These are phyloP conservation scores for Cicer chorassanicum DNA, from an alignment of 306 rosid species.

Conservation along the genomic window DNA sequence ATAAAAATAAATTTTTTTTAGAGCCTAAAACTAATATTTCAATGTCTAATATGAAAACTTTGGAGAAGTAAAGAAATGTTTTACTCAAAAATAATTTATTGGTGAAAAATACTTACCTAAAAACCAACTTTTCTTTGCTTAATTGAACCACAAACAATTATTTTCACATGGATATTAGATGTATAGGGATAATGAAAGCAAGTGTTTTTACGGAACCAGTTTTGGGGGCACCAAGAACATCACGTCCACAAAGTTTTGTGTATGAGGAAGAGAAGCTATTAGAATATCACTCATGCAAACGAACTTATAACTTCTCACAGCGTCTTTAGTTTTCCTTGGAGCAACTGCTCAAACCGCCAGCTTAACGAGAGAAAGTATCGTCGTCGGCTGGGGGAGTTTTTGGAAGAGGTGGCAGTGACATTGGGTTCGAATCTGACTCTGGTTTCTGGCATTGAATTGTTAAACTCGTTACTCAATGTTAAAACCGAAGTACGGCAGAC, in stretches of 20 bases:
- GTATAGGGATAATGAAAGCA: conserved; percentile 81
- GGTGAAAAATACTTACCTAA: too few relatives aligned
- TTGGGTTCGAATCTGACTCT: too few relatives aligned
- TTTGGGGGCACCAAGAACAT: conserved; percentile 90
- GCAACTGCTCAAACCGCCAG: conserved; percentile 63
- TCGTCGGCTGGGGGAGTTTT: too few relatives aligned
- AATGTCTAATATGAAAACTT: not conserved
- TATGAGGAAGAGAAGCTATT: conserved; percentile 85
- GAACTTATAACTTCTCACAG: conserved; percentile 51
- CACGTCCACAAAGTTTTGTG: conserved; percentile 66
- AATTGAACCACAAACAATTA: too few relatives aligned
- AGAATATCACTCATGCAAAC: conserved; percentile 80
- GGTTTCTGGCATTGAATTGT: too few relatives aligned
- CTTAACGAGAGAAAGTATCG: too few relatives aligned
- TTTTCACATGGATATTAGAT: not conserved
- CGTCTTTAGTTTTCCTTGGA: conserved; percentile 73
- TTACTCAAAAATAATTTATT: too few relatives aligned
- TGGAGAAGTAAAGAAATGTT: not conserved
- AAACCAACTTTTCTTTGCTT: too few relatives aligned
- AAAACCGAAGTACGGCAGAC: too few relatives aligned
- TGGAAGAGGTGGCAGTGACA: too few relatives aligned
- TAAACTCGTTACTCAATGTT: too few relatives aligned
- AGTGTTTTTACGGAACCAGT: conserved; percentile 94
- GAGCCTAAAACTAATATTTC: not conserved
- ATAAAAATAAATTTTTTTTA: too few relatives aligned